These are phyloP conservation scores for Sambucus nigra DNA, from an alignment of 129 eudicot species.

Conservation along the genomic window DNA sequence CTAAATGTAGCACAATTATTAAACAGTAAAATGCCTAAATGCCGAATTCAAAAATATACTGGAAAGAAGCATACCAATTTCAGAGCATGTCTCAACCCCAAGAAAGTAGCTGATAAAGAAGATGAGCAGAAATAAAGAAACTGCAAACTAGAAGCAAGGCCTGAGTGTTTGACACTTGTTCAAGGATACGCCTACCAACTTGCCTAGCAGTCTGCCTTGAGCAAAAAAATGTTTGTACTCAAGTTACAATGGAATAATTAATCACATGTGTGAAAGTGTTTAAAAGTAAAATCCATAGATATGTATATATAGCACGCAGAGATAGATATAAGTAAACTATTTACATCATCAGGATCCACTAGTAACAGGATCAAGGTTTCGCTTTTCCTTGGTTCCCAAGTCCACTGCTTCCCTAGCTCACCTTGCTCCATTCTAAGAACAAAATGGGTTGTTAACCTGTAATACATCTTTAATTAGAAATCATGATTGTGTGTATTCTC, in stretches of 20 bases:
- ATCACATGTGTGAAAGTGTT: not conserved
- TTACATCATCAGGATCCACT: constrained; percentile 96
- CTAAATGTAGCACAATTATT: not conserved
- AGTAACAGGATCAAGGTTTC: constrained; percentile 82
- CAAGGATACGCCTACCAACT: constrained; percentile 74
- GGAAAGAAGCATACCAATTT: constrained; percentile 46
- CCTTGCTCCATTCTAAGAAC: constrained; percentile 57
- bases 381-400: constrained; percentile 93
- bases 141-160: constrained; percentile 78
- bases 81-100: constrained; percentile 74
- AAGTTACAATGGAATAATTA: not conserved
- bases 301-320: not conserved
- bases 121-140: constrained; percentile 61
- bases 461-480: constrained; percentile 4
- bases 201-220: constrained; percentile 75
- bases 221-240: constrained; percentile 10
- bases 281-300: no score
- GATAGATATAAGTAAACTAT: constrained; percentile 2
- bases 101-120: constrained; percentile 46
- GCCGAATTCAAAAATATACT: not conserved
- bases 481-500: not conserved
- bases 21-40: constrained; percentile 1
- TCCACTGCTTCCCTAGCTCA: constrained; percentile 72
- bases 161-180: constrained; percentile 64
- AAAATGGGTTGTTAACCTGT: constrained; percentile 66